Conservation (phyloP, 225 moss, liverwort and hornwort genomes). For the Asterella californica region DNA sequence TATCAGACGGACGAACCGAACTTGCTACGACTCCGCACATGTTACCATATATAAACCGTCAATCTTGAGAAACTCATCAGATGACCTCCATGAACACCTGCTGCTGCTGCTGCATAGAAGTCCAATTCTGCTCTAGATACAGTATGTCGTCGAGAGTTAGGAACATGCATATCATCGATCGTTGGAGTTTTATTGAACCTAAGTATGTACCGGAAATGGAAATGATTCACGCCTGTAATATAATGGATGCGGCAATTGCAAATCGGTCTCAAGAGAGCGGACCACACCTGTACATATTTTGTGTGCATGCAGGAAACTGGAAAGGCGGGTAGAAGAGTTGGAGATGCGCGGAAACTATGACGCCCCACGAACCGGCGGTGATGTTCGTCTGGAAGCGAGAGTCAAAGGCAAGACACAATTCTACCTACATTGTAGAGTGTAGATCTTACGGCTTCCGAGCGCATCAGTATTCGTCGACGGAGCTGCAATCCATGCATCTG, state of each 20-base stretch:
- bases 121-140: no score
- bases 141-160: no score
- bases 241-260: neutral
- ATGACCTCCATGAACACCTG: no score
- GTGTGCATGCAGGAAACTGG: conserved; percentile 26
- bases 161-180: no score
- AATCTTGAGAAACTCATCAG: no score
- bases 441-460: neutral
- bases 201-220: no score
- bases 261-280: neutral
- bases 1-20: no score
- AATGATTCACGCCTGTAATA: no score
- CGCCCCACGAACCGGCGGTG: conserved; percentile 43
- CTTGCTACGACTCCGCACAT: no score
- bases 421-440: neutral
- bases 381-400: conserved; percentile 33
- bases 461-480: neutral
- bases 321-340: conserved; percentile 39
- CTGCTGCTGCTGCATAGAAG: no score
- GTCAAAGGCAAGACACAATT: conserved; percentile 27
- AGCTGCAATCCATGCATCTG: neutral
- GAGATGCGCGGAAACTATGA: conserved; percentile 35
- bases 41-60: no score
- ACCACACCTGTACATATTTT: neutral
- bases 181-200: no score